A percentile compares a stretch with the other conserved stretches of the same genome.
Evolutionary conservation across 768 basidiomycete species (phyloP).

Genomic region (Trametes cinnabarina): DNA sequence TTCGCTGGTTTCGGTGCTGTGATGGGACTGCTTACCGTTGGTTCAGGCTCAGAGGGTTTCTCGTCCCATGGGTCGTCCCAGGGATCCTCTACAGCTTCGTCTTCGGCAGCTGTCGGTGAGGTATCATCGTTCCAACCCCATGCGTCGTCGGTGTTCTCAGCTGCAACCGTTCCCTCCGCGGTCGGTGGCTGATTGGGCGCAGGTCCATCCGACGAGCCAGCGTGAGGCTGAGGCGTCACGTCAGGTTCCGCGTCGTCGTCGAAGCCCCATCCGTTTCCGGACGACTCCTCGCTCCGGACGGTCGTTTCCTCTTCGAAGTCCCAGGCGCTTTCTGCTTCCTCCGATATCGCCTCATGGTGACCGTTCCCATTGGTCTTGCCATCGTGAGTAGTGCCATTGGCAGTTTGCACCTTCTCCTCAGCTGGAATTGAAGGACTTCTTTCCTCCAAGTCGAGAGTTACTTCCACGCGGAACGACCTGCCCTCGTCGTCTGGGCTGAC

Average conservation of each 20-base stretch:
- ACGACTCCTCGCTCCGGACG: constrained; percentile 23
- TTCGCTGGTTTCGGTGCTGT: constrained; percentile 50
- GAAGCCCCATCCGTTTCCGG: constrained; percentile 46
- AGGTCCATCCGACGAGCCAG: constrained; percentile 18
- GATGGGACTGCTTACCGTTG: constrained; percentile 26
- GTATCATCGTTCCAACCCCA: constrained; percentile 78
- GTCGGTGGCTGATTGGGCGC: constrained; percentile 30
- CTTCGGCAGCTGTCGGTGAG: constrained; percentile 28
- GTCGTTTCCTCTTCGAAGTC: constrained; percentile 36
- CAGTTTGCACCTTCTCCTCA: neutral
- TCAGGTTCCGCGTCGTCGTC: constrained; percentile 15
- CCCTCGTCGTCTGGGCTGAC: constrained; percentile 38
- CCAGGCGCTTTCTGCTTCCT: constrained; percentile 38
- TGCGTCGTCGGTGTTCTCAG: constrained; percentile 36
- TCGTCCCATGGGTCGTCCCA: constrained; percentile 54
- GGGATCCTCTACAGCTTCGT: constrained; percentile 47
- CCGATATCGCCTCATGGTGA: constrained; percentile 13
- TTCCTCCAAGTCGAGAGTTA: constrained; percentile 9
- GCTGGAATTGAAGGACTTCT: neutral
- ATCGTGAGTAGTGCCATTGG: neutral
- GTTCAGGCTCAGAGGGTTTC: constrained; percentile 4
- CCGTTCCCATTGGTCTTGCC: constrained; percentile 2
- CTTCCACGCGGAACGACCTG: constrained; percentile 37
- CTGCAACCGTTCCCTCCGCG: constrained; percentile 30
- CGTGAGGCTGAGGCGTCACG: constrained; percentile 1